Evolutionary conservation across 345 rosid genomes (phyloP).

Genomic region (Clausena lansium): DNA sequence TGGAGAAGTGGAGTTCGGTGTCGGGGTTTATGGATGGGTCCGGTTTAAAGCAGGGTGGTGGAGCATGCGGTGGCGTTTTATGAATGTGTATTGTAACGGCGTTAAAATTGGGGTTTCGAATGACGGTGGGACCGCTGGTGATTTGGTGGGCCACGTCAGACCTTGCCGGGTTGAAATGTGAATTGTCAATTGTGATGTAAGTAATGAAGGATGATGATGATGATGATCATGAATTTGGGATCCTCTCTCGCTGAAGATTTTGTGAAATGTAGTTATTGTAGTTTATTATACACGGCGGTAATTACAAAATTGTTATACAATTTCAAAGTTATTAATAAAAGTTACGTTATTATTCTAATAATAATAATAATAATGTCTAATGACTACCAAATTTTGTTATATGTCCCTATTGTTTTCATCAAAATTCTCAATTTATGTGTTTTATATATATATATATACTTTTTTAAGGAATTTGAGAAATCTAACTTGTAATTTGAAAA

Average conservation of each 20-base stretch:
- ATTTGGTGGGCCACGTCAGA: not conserved
- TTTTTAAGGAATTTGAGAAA: too few species aligned
- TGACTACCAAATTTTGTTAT: too few species aligned
- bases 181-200: constrained; percentile 3
- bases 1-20: constrained; percentile 18
- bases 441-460: too few species aligned
- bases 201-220: not conserved
- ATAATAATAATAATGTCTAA: too few species aligned
- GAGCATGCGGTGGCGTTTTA: constrained; percentile 14
- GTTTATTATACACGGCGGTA: not conserved
- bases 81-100: constrained; percentile 10
- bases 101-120: constrained; percentile 8
- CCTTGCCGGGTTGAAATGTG: constrained; percentile 9
- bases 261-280: not conserved
- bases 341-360: not conserved
- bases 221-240: not conserved
- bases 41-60: constrained; percentile 10
- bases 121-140: constrained; percentile 11
- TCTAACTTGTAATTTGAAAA: too few species aligned
- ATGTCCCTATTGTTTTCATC: too few species aligned
- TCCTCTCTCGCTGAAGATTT: not conserved
- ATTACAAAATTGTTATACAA: too few species aligned
- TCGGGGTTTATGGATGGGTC: constrained; percentile 3
- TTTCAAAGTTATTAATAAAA: not conserved
- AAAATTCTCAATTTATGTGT: too few species aligned